Percentiles rank a stretch among this genome's conserved stretches.
These are phyloP conservation scores for Paecilomyces sp. DNA, from an alignment of 2,329 filamentous ascomycete species.

Conservation along the genomic window DNA sequence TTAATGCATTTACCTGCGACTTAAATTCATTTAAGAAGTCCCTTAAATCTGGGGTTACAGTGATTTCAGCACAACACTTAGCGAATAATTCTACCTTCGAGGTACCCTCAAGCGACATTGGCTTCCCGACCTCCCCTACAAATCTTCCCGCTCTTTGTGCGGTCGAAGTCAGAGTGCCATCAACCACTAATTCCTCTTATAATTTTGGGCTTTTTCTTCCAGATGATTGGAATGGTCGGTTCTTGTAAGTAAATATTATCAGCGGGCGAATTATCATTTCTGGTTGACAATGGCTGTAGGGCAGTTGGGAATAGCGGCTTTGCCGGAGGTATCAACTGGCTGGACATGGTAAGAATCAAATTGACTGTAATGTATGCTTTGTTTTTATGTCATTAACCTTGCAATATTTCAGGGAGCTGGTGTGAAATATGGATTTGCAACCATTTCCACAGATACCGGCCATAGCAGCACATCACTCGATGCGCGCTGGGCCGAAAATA, in stretches of 20 bases:
- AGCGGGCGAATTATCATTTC: not conserved
- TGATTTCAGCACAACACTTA: not conserved
- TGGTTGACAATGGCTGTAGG: not conserved
- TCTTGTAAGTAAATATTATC: not conserved
- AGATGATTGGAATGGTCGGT: not conserved
- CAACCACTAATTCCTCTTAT: not conserved
- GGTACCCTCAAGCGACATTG: not conserved
- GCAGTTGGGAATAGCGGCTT: conserved; percentile 42
- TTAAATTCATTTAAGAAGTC: not conserved
- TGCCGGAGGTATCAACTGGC: conserved; percentile 41
- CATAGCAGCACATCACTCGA: conserved; percentile 29
- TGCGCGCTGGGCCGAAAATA: conserved; percentile 32
- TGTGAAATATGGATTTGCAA: conserved; percentile 33
- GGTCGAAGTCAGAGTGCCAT: not conserved
- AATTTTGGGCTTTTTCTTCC: not conserved
- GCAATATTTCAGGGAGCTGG: conserved; percentile 1
- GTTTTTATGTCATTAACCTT: not conserved
- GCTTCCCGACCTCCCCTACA: not conserved
- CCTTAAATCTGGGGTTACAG: not conserved
- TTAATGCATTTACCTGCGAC: not conserved
- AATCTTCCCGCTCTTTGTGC: not conserved
- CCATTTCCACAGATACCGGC: conserved; percentile 39
- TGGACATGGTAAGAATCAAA: conserved; percentile 35
- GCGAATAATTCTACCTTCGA: not conserved
- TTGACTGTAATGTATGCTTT: not conserved